Evolutionary conservation across 2,329 filamentous ascomycete species (phyloP).

Genomic region (Trichoderma koningiopsis): DNA sequence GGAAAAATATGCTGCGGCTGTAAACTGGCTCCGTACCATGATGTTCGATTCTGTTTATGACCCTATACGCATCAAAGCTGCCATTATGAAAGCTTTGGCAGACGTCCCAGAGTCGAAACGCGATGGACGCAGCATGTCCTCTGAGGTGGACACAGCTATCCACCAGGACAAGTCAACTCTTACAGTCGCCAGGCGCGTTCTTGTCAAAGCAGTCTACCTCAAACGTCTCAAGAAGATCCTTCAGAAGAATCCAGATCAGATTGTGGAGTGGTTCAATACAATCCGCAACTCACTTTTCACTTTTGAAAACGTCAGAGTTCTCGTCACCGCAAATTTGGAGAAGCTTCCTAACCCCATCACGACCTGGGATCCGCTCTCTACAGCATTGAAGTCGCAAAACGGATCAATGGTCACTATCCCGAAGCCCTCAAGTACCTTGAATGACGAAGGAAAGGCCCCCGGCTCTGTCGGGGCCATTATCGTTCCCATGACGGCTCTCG

Average conservation of each 20-base stretch:
- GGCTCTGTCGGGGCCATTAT: slow-evolving; percentile 75
- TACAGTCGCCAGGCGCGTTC: slow-evolving; percentile 73
- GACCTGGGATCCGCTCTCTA: slow-evolving; percentile 66
- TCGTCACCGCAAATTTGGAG: slow-evolving; percentile 78
- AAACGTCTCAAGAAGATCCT: slow-evolving; percentile 82
- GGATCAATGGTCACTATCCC: slow-evolving; percentile 68
- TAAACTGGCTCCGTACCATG: slow-evolving; percentile 82
- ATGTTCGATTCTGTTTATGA: slow-evolving; percentile 92
- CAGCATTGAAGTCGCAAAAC: slow-evolving; percentile 41
- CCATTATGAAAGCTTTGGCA: slow-evolving; percentile 78
- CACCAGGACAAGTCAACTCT: slow-evolving; percentile 78
- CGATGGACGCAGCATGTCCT: slow-evolving; percentile 70
- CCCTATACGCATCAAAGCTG: slow-evolving; percentile 62
- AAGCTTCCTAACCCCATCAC: slow-evolving; percentile 75
- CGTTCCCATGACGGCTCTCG: slow-evolving; percentile 87
- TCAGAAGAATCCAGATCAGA: slow-evolving; percentile 70
- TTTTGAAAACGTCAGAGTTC: slow-evolving; percentile 80
- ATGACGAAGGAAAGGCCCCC: slow-evolving; percentile 70
- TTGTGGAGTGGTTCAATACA: slow-evolving; percentile 76
- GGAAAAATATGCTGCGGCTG: slow-evolving; percentile 79
- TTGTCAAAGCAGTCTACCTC: slow-evolving; percentile 86
- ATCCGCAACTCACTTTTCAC: slow-evolving; percentile 76
- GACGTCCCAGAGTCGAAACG: slow-evolving; percentile 93
- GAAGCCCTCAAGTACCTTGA: slow-evolving; percentile 70
- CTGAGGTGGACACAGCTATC: slow-evolving; percentile 72